Conservation (phyloP, 345 rosid species). For the Eucalyptus microcorys region DNA sequence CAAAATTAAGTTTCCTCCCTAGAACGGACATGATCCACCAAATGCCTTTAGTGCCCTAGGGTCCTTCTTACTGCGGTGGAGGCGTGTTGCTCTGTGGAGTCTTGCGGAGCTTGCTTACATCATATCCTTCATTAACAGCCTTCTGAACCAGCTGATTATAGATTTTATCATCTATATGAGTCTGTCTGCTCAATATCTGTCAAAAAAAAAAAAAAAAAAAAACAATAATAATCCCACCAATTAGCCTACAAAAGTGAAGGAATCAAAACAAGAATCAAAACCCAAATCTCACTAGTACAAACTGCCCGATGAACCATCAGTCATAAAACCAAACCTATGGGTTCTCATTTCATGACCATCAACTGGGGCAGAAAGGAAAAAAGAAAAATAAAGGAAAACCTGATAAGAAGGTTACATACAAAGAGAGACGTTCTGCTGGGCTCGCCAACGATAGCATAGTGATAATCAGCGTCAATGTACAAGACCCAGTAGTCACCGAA, state of each 20-base stretch:
- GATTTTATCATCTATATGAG: constrained; percentile 45
- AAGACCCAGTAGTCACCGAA: constrained; percentile 80
- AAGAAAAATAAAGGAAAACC: neutral
- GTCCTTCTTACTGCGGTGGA: constrained; percentile 40
- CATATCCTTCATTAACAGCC: constrained; percentile 55
- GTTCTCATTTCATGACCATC: neutral
- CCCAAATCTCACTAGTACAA: neutral
- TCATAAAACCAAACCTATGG: neutral
- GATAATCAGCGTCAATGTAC: constrained; percentile 49
- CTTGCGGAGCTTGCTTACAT: constrained; percentile 65
- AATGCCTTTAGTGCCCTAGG: constrained; percentile 30
- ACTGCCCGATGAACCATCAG: neutral
- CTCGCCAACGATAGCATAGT: constrained; percentile 58
- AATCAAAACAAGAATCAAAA: neutral
- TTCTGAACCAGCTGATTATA: constrained; percentile 46
- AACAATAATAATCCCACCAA: neutral
- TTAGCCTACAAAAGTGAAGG: neutral
- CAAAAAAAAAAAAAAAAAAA: neutral
- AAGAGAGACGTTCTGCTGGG: constrained; percentile 58
- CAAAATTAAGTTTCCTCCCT: constrained; percentile 6
- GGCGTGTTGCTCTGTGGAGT: constrained; percentile 60
- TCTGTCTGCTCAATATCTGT: constrained; percentile 60
- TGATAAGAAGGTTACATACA: constrained; percentile 14
- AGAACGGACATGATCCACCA: constrained; percentile 75
- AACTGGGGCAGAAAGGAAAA: neutral